A percentile compares a stretch with the other conserved stretches of the same genome.
phyloP scores from a whole-genome alignment of 768 basidiomycete genomes.

The Leccinum subtestaceum region DNA sequence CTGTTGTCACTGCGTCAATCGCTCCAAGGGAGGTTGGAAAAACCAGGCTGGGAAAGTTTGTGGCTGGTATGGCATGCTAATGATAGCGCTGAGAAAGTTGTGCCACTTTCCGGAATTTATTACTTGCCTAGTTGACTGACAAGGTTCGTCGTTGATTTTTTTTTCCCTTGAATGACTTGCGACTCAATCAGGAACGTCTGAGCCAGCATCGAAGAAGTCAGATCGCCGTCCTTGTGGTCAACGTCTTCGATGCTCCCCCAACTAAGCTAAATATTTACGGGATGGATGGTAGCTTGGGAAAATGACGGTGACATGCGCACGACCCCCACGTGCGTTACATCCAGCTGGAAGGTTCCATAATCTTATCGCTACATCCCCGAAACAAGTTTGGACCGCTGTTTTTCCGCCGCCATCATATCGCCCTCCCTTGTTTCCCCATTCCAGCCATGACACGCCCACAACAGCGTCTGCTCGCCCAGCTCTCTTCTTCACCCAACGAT shows the following conservation, averaged over 20 bases:
- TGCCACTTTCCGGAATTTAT: background rate
- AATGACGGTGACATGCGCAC: background rate
- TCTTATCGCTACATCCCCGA: background rate
- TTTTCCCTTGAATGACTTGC: background rate
- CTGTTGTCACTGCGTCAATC: no score
- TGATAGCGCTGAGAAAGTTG: background rate
- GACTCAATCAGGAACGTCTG: background rate
- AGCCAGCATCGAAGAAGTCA: background rate
- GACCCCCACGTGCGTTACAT: background rate
- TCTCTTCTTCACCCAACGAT: constrained; percentile 33
- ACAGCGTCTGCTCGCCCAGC: constrained; percentile 29
- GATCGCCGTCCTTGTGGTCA: background rate
- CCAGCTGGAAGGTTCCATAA: background rate
- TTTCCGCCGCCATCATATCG: background rate
- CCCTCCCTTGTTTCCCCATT: background rate
- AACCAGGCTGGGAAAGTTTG: no score
- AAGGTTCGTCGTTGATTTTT: background rate
- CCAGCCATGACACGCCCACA: constrained; percentile 25
- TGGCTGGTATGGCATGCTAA: background rate
- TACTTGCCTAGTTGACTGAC: background rate
- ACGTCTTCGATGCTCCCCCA: background rate
- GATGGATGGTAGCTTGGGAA: background rate
- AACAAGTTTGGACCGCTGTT: background rate
- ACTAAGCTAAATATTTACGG: background rate
- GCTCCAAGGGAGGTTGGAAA: no score